Percentiles rank a stretch among this genome's conserved stretches.
Evolutionary conservation across 768 basidiomycete genomes (phyloP).

Genomic region (Sutorius australiensis): DNA sequence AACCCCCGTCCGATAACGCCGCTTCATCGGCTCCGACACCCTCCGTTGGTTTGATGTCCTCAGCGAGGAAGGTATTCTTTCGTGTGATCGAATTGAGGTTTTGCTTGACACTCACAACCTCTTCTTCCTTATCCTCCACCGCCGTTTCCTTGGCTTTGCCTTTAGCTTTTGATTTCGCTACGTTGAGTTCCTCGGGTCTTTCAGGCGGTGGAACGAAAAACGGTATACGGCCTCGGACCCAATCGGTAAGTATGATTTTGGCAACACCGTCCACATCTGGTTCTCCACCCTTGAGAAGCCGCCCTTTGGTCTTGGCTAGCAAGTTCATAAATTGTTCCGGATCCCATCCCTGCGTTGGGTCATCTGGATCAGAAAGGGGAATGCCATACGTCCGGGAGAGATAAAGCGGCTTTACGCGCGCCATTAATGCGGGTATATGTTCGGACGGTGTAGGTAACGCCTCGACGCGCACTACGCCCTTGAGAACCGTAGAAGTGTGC

Average conservation of each 20-base stretch:
- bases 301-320: slow-evolving; percentile 87
- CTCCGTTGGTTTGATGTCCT: slow-evolving; percentile 72
- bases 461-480: slow-evolving; percentile 95
- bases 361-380: slow-evolving; percentile 54
- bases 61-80: slow-evolving; percentile 81
- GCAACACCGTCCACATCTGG: slow-evolving; percentile 89
- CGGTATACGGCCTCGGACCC: slow-evolving; percentile 96
- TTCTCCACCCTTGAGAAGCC: slow-evolving; percentile 91
- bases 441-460: slow-evolving; percentile 90
- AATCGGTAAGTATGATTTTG: slow-evolving; percentile 93
- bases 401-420: slow-evolving; percentile 90
- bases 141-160: slow-evolving; percentile 45
- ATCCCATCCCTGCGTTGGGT: slow-evolving; percentile 54
- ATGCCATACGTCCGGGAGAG: slow-evolving; percentile 82
- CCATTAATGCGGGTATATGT: slow-evolving; percentile 84
- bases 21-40: slow-evolving; percentile 36
- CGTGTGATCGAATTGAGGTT: slow-evolving; percentile 84
- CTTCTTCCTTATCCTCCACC: slow-evolving; percentile 32
- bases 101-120: slow-evolving; percentile 71
- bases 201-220: slow-evolving; percentile 94
- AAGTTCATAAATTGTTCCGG: slow-evolving; percentile 78
- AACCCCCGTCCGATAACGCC: slow-evolving; percentile 31
- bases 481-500: slow-evolving; percentile 88
- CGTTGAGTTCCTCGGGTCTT: slow-evolving; percentile 65
- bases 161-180: slow-evolving; percentile 42